phyloP scores from a whole-genome alignment of 352 stramenopile genomes.

The Elongisporangium anandrum region DNA sequence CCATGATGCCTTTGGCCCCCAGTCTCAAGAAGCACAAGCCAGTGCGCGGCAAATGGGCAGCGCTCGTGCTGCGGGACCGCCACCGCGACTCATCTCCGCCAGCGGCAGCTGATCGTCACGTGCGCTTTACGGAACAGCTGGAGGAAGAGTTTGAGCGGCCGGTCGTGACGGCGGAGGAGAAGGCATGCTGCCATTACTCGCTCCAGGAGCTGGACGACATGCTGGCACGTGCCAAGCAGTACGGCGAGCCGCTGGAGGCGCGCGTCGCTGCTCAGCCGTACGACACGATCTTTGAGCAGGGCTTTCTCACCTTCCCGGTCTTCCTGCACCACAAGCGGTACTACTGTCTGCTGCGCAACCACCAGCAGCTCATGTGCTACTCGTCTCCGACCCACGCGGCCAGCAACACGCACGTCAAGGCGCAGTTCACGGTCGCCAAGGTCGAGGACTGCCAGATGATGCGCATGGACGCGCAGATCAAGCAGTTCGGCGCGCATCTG shows the following conservation, averaged over 20 bases:
- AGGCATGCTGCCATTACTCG: constrained; percentile 52
- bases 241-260: constrained; percentile 30
- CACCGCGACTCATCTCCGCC: constrained; percentile 4
- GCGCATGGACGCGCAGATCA: constrained; percentile 57
- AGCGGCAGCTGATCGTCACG: constrained; percentile 21
- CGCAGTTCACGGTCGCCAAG: constrained; percentile 41
- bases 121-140: constrained; percentile 42
- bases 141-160: constrained; percentile 35
- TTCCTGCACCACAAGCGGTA: constrained; percentile 62
- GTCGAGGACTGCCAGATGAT: constrained; percentile 57
- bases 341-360: constrained; percentile 60
- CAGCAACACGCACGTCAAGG: constrained; percentile 39
- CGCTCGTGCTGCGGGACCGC: constrained; percentile 36
- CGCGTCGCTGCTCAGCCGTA: constrained; percentile 42
- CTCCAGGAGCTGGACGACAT: constrained; percentile 48
- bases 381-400: constrained; percentile 43
- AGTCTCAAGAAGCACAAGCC: constrained; percentile 58
- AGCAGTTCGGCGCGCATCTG: constrained; percentile 47
- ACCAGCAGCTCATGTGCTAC: constrained; percentile 41
- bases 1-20: constrained; percentile 23
- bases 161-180: constrained; percentile 40
- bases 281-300: constrained; percentile 68
- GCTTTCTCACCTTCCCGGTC: constrained; percentile 47
- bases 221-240: constrained; percentile 34
- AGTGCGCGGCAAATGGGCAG: constrained; percentile 36